Conservation (phyloP, 1,284 basidiomycete species). For the Malassezia cuniculi region DNA sequence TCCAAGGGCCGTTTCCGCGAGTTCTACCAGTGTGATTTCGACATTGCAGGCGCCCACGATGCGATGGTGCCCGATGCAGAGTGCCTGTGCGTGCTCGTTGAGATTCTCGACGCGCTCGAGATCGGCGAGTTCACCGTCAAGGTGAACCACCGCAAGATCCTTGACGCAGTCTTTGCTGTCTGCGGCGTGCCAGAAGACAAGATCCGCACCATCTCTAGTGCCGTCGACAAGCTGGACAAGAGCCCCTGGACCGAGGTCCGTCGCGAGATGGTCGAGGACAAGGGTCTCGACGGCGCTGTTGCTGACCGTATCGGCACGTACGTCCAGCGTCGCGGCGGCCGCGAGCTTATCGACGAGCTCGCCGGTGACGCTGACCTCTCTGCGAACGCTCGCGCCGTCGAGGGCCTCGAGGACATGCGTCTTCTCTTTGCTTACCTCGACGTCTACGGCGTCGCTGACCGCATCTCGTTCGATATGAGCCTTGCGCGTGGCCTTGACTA, state of each 20-base stretch:
- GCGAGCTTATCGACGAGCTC: constrained; percentile 65
- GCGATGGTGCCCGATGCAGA: constrained; percentile 96
- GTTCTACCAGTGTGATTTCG: constrained; percentile 97
- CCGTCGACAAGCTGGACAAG: constrained; percentile 98
- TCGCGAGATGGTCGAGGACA: constrained; percentile 91
- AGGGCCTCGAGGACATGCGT: constrained; percentile 81
- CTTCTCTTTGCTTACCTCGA: constrained; percentile 71
- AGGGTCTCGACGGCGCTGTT: constrained; percentile 67
- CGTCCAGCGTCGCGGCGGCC: constrained; percentile 62
- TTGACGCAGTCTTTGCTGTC: constrained; percentile 92
- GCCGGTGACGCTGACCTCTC: constrained; percentile 57
- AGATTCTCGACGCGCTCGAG: constrained; percentile 67
- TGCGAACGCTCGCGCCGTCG: constrained; percentile 59
- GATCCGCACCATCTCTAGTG: constrained; percentile 85
- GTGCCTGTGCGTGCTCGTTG: constrained; percentile 68
- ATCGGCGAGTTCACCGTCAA: constrained; percentile 82
- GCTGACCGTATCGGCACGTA: constrained; percentile 95
- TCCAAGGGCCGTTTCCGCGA: constrained; percentile 95
- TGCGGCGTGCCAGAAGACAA: constrained; percentile 87
- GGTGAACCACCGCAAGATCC: constrained; percentile 84
- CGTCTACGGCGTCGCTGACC: constrained; percentile 64
- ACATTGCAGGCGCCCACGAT: constrained; percentile 77
- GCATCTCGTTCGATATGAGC: constrained; percentile 82
- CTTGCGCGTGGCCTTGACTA: constrained; percentile 93
- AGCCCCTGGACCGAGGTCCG: constrained; percentile 76